phyloP scores from a whole-genome alignment of 2,329 filamentous ascomycete genomes.

The Neodidymelliopsis sp. region DNA sequence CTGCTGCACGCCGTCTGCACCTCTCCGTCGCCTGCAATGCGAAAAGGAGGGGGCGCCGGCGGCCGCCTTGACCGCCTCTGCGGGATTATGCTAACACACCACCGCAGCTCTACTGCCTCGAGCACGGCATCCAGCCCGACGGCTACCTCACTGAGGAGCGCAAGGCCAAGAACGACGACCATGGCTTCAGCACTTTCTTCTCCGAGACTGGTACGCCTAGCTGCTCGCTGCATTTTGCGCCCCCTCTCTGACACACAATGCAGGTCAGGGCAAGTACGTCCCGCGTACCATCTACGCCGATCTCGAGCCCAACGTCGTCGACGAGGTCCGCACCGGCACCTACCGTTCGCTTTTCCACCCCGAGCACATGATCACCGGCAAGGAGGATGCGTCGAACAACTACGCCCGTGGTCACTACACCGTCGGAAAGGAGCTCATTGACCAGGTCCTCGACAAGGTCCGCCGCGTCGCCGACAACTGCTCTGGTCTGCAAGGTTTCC shows the following conservation, averaged over 20 bases:
- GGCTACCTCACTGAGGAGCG: constrained; percentile 98
- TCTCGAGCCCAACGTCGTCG: constrained; percentile 99
- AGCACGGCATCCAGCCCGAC: constrained; percentile 99
- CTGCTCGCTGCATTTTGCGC: constrained; percentile 20
- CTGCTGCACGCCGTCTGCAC: constrained; percentile 16
- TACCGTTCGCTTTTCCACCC: constrained; percentile 98
- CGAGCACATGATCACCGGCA: constrained; percentile 99
- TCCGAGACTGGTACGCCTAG: constrained; percentile 87
- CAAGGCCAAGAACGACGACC: constrained; percentile 89
- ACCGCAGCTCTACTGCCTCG: constrained; percentile 94
- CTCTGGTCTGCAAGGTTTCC: constrained; percentile 96
- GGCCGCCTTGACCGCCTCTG: constrained; percentile 38
- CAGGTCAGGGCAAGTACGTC: constrained; percentile 98
- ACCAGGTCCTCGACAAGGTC: constrained; percentile 97
- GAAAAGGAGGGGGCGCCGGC: constrained; percentile 41
- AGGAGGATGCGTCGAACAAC: constrained; percentile 99
- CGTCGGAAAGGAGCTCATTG: constrained; percentile 98
- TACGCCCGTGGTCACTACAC: constrained; percentile 99
- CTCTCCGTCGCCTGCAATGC: constrained; percentile 13
- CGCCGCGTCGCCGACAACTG: constrained; percentile 96
- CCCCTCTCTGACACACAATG: constrained; percentile 31
- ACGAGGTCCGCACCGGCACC: constrained; percentile 96
- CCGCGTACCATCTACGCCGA: constrained; percentile 99
- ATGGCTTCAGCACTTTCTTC: constrained; percentile 99
- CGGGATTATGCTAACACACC: constrained; percentile 39